These are phyloP conservation scores for Boletus reticulatus DNA, from an alignment of 768 basidiomycete genomes.

Conservation along the genomic window DNA sequence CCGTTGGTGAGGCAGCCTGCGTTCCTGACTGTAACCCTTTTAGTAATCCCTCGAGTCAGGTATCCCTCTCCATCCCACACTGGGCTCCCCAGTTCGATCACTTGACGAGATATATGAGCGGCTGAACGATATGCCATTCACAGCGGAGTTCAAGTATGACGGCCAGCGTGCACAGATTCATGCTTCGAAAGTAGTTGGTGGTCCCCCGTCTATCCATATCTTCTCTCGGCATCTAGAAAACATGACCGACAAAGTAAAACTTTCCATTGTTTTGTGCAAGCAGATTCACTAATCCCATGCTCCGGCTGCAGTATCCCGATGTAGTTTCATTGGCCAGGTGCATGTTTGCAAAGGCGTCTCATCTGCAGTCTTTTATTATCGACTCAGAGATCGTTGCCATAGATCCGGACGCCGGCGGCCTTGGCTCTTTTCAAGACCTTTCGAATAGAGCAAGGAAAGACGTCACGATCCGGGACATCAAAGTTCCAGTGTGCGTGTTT, in stretches of 20 bases:
- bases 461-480: slow-evolving; percentile 71
- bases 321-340: slow-evolving; percentile 55
- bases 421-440: slow-evolving; percentile 84
- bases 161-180: slow-evolving; percentile 87
- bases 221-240: slow-evolving; percentile 91
- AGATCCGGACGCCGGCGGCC: slow-evolving; percentile 55
- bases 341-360: slow-evolving; percentile 44
- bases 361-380: slow-evolving; percentile 65
- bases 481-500: slow-evolving; percentile 78
- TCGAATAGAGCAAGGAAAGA: slow-evolving; percentile 84
- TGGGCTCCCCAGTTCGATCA: slow-evolving; percentile 85
- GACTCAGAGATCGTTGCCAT: slow-evolving; percentile 90
- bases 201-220: slow-evolving; percentile 47
- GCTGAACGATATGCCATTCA: slow-evolving; percentile 63
- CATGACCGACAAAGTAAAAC: slow-evolving; percentile 79
- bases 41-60: slow-evolving; percentile 40
- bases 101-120: slow-evolving; percentile 80
- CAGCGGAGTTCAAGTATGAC: slow-evolving; percentile 91
- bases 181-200: slow-evolving; percentile 33
- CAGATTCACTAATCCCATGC: slow-evolving; percentile 10
- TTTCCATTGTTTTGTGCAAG: background rate
- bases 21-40: slow-evolving; percentile 6
- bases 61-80: slow-evolving; percentile 79
- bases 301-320: slow-evolving; percentile 70
- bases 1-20: slow-evolving; percentile 54